These are phyloP conservation scores for Trametes cingulata DNA, from an alignment of 768 basidiomycete species.

Conservation along the genomic window DNA sequence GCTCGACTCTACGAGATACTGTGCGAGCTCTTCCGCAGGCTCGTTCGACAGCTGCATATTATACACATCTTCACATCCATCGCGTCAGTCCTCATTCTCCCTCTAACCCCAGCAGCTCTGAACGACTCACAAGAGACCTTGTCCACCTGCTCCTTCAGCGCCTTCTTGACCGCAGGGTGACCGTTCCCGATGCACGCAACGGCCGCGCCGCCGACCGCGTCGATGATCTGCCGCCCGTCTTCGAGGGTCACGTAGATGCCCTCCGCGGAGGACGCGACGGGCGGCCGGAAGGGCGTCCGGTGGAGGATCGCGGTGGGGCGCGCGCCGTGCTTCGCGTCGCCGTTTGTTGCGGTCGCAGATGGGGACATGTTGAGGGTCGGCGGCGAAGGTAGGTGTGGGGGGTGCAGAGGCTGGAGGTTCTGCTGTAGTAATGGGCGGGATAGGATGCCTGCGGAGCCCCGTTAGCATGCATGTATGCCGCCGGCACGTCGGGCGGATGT, in stretches of 20 bases:
- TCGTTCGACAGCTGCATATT: conserved; percentile 82
- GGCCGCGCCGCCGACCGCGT: conserved; percentile 85
- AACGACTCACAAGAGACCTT: conserved; percentile 65
- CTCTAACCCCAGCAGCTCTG: not conserved
- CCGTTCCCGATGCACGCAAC: conserved; percentile 77
- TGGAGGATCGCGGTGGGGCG: conserved; percentile 32
- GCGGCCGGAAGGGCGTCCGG: conserved; percentile 72
- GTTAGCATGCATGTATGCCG: conserved; percentile 4
- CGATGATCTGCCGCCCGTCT: conserved; percentile 68
- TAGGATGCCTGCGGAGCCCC: conserved; percentile 7
- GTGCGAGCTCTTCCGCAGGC: conserved; percentile 80
- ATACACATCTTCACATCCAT: conserved; percentile 64
- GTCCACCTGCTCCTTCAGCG: conserved; percentile 80
- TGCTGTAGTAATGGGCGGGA: not conserved
- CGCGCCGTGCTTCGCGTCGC: conserved; percentile 7
- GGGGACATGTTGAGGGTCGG: conserved; percentile 3
- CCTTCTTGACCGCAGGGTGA: conserved; percentile 69
- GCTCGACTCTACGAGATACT: conserved; percentile 60
- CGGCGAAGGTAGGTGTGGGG: not conserved
- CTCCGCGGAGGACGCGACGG: conserved; percentile 62
- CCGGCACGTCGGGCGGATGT: not conserved
- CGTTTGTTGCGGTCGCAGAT: not conserved
- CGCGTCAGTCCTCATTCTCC: not conserved
- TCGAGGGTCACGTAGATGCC: conserved; percentile 74
- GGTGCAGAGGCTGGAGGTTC: not conserved